Evolutionary conservation across 2,329 filamentous ascomycete species (phyloP).

Genomic region (Aspergillus hortae): DNA sequence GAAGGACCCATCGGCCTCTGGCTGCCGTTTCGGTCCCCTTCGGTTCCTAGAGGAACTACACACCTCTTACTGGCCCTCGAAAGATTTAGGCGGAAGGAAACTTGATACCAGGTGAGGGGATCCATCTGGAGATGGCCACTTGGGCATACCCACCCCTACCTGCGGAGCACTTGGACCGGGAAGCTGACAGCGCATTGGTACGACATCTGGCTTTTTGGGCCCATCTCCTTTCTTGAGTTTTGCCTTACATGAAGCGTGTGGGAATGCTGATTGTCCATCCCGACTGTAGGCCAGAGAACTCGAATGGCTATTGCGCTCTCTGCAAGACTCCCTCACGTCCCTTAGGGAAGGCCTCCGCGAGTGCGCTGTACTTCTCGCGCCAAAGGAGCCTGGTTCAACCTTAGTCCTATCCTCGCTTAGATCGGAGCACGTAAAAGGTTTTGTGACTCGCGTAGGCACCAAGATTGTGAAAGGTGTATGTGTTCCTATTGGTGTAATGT

Average conservation of each 20-base stretch:
- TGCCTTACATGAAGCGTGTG: neutral
- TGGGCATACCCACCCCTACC: slow-evolving; percentile 59
- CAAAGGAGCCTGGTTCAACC: slow-evolving; percentile 79
- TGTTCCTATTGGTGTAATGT: slow-evolving; percentile 16
- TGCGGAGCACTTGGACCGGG: slow-evolving; percentile 47
- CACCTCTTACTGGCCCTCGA: slow-evolving; percentile 2
- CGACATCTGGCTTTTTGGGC: slow-evolving; percentile 12
- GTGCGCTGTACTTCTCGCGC: slow-evolving; percentile 81
- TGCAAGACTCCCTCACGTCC: slow-evolving; percentile 59
- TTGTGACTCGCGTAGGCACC: slow-evolving; percentile 85
- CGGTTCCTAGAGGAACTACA: slow-evolving; percentile 1
- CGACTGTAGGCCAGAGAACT: slow-evolving; percentile 52
- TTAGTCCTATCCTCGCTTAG: slow-evolving; percentile 83
- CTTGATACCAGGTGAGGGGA: neutral
- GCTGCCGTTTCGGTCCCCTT: neutral
- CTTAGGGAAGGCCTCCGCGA: slow-evolving; percentile 75
- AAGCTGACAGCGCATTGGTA: slow-evolving; percentile 54
- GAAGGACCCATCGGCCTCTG: neutral
- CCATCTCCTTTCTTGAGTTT: neutral
- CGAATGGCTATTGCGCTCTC: slow-evolving; percentile 59
- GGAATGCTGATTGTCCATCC: neutral
- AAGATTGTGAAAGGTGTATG: slow-evolving; percentile 84
- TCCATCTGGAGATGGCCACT: slow-evolving; percentile 52
- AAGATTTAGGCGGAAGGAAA: neutral
- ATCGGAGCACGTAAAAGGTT: slow-evolving; percentile 87